These are phyloP conservation scores for Austroboletus novae-zelandiae DNA, from an alignment of 1,284 basidiomycete species.

Conservation along the genomic window DNA sequence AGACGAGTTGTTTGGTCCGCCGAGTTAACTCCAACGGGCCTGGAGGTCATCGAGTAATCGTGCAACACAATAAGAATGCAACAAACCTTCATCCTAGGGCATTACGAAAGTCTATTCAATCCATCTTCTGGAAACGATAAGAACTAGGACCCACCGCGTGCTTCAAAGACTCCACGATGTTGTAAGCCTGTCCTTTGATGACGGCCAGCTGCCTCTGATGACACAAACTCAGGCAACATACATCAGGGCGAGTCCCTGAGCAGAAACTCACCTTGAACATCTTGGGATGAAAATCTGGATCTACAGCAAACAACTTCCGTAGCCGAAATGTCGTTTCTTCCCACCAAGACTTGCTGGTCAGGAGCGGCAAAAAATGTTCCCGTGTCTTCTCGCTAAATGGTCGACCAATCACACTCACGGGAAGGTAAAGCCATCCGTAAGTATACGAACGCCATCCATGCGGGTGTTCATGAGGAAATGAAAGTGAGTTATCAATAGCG, in stretches of 20 bases:
- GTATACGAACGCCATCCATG: conserved; percentile 88
- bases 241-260: neutral
- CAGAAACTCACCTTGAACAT: conserved; percentile 66
- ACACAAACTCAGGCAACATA: conserved; percentile 6
- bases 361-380: conserved; percentile 76
- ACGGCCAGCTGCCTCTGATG: conserved; percentile 80
- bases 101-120: conserved; percentile 2
- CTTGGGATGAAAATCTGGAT: conserved; percentile 83
- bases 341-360: conserved; percentile 89
- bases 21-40: conserved; percentile 84
- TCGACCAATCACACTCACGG: conserved; percentile 79
- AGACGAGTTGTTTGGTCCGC: conserved; percentile 73
- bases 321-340: conserved; percentile 80
- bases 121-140: neutral
- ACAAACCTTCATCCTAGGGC: conserved; percentile 32
- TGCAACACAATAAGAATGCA: conserved; percentile 49
- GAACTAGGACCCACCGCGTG: conserved; percentile 49
- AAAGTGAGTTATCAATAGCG: conserved; percentile 91
- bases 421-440: conserved; percentile 90
- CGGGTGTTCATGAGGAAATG: conserved; percentile 88
- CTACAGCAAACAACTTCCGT: conserved; percentile 73
- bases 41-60: conserved; percentile 26
- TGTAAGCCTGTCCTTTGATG: conserved; percentile 91
- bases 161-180: conserved; percentile 80
- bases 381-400: conserved; percentile 84